Conservation (phyloP, 2,329 filamentous ascomycete genomes). For the Ascomycota sp. region DNA sequence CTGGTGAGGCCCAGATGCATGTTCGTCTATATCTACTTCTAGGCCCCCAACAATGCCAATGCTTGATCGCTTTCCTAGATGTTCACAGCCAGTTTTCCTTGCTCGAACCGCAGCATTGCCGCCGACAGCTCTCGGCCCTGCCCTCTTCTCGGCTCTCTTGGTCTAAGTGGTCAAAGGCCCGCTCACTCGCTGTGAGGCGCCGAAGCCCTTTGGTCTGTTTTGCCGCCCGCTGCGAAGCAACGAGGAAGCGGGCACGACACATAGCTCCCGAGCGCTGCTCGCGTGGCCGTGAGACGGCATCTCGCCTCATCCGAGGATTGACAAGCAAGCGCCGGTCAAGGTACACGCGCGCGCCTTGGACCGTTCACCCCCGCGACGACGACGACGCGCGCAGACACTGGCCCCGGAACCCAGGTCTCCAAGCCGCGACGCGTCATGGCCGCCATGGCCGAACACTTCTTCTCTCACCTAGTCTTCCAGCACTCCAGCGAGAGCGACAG, state of each 20-base stretch:
- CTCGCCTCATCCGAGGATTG: no score
- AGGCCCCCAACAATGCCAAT: conserved; percentile 4
- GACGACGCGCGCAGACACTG: not conserved
- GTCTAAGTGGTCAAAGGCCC: not conserved
- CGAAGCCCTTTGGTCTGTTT: no score
- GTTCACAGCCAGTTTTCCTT: not conserved
- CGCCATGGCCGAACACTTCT: conserved; percentile 10
- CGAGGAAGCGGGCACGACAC: no score
- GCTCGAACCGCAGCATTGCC: not conserved
- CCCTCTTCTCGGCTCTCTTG: not conserved
- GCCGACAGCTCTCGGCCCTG: not conserved
- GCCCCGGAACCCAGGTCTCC: not conserved
- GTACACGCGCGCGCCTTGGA: no score
- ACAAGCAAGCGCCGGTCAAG: no score
- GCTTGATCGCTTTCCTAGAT: no score
- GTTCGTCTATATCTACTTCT: conserved; percentile 3
- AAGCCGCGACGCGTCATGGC: conserved; percentile 8
- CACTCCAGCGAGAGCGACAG: conserved; percentile 14
- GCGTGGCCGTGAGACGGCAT: no score
- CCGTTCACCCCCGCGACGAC: no score
- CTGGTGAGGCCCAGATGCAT: conserved; percentile 1
- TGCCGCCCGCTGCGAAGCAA: no score
- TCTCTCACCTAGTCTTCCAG: conserved; percentile 9
- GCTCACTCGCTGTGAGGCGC: no score
- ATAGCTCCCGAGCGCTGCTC: no score